Percentiles rank a stretch among this genome's conserved stretches.
These are phyloP conservation scores for Eremomyces bilateralis DNA, from an alignment of 495 filamentous ascomycete genomes.

Conservation along the genomic window DNA sequence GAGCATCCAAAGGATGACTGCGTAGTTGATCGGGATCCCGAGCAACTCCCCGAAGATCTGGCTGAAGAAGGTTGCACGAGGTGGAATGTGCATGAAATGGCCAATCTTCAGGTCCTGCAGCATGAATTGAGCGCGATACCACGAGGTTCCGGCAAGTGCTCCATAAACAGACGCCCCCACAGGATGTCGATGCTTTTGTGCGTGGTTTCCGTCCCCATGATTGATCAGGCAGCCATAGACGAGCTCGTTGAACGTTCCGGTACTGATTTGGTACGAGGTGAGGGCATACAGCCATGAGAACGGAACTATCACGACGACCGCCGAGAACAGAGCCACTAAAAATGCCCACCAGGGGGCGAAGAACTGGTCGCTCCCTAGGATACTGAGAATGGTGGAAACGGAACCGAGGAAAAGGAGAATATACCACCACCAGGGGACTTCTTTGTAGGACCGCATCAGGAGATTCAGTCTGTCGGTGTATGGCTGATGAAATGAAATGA, in stretches of 20 bases:
- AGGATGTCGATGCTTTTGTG: constrained; percentile 28
- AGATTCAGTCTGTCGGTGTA: too few relatives aligned
- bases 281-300: too few relatives aligned
- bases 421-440: too few relatives aligned
- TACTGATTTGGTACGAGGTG: too few relatives aligned
- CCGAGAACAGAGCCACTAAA: too few relatives aligned
- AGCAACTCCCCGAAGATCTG: constrained; percentile 32
- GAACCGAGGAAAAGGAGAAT: too few relatives aligned
- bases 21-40: constrained; percentile 26
- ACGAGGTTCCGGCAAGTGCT: constrained; percentile 24
- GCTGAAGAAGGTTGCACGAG: constrained; percentile 24
- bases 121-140: constrained; percentile 31
- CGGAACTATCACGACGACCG: too few relatives aligned
- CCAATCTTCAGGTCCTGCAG: constrained; percentile 29
- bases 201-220: constrained; percentile 18
- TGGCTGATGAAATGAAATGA: too few relatives aligned
- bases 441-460: too few relatives aligned
- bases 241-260: constrained; percentile 33
- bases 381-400: too few relatives aligned
- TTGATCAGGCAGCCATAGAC: constrained; percentile 37
- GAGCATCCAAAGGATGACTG: constrained; percentile 24
- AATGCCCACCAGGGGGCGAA: too few relatives aligned
- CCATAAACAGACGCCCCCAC: constrained; percentile 31
- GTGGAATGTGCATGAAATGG: constrained; percentile 34
- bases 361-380: too few relatives aligned